A percentile compares a stretch with the other conserved stretches of the same genome.
Conservation (phyloP, 1,284 basidiomycete genomes). For the Ceratobasidium sp. region DNA sequence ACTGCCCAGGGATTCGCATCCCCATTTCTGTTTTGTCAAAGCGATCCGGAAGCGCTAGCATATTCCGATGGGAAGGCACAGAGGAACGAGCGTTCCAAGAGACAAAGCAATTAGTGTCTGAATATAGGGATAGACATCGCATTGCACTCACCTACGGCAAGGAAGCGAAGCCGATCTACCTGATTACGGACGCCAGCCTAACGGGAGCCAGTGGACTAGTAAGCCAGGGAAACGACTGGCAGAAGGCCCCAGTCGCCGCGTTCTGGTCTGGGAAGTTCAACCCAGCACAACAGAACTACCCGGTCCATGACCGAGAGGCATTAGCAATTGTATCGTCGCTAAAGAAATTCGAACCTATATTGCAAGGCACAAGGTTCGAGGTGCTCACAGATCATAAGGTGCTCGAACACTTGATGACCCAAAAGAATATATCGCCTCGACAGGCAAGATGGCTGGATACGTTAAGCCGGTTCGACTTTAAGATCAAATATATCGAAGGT, state of each 20-base stretch:
- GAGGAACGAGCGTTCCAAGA: slow-evolving; percentile 56
- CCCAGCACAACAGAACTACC: slow-evolving; percentile 55
- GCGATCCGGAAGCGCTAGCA: slow-evolving; percentile 42
- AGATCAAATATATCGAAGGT: slow-evolving; percentile 57
- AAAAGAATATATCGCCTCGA: slow-evolving; percentile 56
- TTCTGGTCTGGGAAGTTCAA: slow-evolving; percentile 57
- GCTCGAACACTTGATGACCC: slow-evolving; percentile 56
- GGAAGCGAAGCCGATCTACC: slow-evolving; percentile 49
- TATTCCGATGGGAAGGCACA: slow-evolving; percentile 53
- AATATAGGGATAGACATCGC: slow-evolving; percentile 49
- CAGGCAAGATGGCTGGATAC: slow-evolving; percentile 60
- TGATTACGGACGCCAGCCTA: slow-evolving; percentile 51
- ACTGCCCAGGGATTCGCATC: slow-evolving; percentile 31
- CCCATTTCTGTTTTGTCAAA: slow-evolving; percentile 52
- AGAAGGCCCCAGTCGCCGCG: slow-evolving; percentile 50
- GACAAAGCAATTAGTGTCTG: slow-evolving; percentile 52
- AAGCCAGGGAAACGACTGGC: slow-evolving; percentile 52
- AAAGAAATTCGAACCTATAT: slow-evolving; percentile 57
- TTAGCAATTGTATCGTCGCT: slow-evolving; percentile 59
- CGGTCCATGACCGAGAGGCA: slow-evolving; percentile 57
- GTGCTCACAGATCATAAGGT: slow-evolving; percentile 59
- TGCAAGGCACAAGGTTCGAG: slow-evolving; percentile 57
- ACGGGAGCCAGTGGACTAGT: slow-evolving; percentile 51
- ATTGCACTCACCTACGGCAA: slow-evolving; percentile 52
- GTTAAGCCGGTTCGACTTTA: slow-evolving; percentile 57